A percentile compares a stretch with the other conserved stretches of the same genome.
Conservation (phyloP, 768 basidiomycete species). For the Dictyophora rubrovolvata region DNA sequence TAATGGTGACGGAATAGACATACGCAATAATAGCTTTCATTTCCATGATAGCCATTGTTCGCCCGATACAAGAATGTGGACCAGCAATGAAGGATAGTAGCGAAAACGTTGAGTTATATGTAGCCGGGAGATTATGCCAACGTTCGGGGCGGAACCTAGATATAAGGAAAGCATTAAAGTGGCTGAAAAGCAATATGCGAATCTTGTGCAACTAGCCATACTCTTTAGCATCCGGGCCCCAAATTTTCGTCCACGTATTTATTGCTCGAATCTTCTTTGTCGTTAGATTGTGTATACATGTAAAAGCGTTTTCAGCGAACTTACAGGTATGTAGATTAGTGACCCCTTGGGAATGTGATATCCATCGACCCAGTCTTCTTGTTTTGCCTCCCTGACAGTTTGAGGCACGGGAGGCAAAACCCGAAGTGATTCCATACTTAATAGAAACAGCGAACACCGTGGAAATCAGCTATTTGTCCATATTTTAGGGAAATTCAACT, state of each 20-base stretch:
- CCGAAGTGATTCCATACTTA: slow-evolving; percentile 15
- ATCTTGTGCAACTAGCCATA: slow-evolving; percentile 15
- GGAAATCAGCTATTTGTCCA: too few relatives aligned
- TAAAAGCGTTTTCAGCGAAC: not conserved
- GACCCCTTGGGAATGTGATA: slow-evolving; percentile 35
- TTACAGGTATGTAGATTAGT: slow-evolving; percentile 28
- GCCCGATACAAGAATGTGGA: slow-evolving; percentile 38
- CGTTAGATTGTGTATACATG: not conserved
- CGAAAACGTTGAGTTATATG: slow-evolving; percentile 27
- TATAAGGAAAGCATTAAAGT: not conserved
- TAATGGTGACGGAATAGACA: not conserved
- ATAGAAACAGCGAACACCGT: not conserved
- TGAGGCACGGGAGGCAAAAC: slow-evolving; percentile 15
- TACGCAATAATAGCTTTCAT: slow-evolving; percentile 32
- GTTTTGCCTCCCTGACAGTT: slow-evolving; percentile 12
- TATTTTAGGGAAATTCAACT: not conserved
- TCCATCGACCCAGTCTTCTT: slow-evolving; percentile 25
- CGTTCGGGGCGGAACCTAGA: slow-evolving; percentile 35
- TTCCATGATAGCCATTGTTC: slow-evolving; percentile 38
- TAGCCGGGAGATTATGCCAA: slow-evolving; percentile 32
- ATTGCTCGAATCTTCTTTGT: slow-evolving; percentile 34
- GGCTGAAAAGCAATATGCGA: not conserved
- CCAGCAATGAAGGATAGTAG: slow-evolving; percentile 35
- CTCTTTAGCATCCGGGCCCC: slow-evolving; percentile 44
- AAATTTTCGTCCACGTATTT: slow-evolving; percentile 39